A percentile compares a stretch with the other conserved stretches of the same genome.
Conservation (phyloP, 345 rosid genomes). For the Cardamine occulta region DNA sequence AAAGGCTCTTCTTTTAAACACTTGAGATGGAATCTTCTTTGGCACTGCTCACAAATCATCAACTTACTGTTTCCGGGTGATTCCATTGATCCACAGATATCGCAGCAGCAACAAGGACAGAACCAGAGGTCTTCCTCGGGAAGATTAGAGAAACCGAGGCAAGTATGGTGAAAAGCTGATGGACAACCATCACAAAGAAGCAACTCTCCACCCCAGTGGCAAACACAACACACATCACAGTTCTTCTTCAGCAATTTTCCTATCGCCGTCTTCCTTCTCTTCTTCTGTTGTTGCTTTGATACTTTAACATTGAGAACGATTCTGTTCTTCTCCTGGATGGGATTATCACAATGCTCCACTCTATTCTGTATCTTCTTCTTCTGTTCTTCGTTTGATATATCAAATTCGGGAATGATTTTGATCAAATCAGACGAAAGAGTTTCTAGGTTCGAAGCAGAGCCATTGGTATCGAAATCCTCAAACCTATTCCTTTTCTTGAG, state of each 20-base stretch:
- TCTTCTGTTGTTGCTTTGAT: neutral
- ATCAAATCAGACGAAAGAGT: neutral
- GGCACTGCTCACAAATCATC: constrained; percentile 62
- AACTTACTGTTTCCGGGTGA: constrained; percentile 7
- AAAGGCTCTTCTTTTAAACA: constrained; percentile 48
- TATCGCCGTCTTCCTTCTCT: constrained; percentile 41
- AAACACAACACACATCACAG: constrained; percentile 47
- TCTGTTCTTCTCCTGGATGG: constrained; percentile 3
- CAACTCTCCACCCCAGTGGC: constrained; percentile 60
- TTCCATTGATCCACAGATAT: constrained; percentile 48
- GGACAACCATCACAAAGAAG: constrained; percentile 67
- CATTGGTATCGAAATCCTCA: neutral
- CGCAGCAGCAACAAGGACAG: constrained; percentile 78
- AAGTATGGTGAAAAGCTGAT: constrained; percentile 51
- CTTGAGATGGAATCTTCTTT: constrained; percentile 54
- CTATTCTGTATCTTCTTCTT: constrained; percentile 1
- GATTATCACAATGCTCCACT: neutral
- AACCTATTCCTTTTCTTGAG: neutral
- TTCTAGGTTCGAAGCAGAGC: neutral
- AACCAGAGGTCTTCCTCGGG: constrained; percentile 73
- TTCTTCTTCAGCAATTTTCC: constrained; percentile 26
- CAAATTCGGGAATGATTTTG: neutral
- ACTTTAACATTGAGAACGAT: neutral
- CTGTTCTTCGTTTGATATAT: neutral
- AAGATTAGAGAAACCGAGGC: constrained; percentile 56